These are phyloP conservation scores for Penicillium sp. DNA, from an alignment of 2,329 filamentous ascomycete genomes.

Conservation along the genomic window DNA sequence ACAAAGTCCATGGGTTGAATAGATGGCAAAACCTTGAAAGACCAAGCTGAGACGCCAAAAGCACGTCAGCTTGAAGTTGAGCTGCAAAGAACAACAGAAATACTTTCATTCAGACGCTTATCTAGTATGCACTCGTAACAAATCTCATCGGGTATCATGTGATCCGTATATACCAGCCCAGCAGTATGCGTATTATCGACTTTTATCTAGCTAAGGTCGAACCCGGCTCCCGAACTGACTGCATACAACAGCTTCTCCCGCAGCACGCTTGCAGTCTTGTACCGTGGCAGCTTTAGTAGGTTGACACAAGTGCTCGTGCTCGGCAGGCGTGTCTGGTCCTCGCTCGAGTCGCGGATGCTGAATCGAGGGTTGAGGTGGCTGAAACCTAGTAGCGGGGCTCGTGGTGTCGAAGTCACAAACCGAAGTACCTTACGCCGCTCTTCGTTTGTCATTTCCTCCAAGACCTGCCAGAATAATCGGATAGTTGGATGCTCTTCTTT, in stretches of 20 bases:
- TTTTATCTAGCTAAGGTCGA: constrained; percentile 66
- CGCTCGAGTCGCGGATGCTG: constrained; percentile 83
- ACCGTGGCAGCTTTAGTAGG: constrained; percentile 86
- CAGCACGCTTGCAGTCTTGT: constrained; percentile 68
- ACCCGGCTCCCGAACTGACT: constrained; percentile 86
- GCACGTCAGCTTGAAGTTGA: background rate
- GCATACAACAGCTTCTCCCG: constrained; percentile 87
- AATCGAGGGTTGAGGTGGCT: constrained; percentile 83
- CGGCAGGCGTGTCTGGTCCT: constrained; percentile 77
- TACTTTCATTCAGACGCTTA: background rate
- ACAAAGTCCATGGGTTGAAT: background rate
- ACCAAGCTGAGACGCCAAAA: background rate
- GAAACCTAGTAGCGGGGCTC: constrained; percentile 89
- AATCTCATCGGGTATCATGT: background rate
- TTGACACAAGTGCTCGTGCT: constrained; percentile 98
- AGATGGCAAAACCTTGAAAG: background rate
- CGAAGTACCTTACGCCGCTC: constrained; percentile 88
- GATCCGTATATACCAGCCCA: background rate
- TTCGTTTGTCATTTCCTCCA: constrained; percentile 74
- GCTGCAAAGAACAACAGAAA: background rate
- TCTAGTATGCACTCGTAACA: background rate
- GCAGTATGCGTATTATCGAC: background rate
- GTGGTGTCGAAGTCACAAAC: constrained; percentile 91
- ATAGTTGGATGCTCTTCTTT: constrained; percentile 83
- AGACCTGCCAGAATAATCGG: constrained; percentile 87